Conservation (phyloP, 305 asterid genomes). For the Rubia occidens region DNA sequence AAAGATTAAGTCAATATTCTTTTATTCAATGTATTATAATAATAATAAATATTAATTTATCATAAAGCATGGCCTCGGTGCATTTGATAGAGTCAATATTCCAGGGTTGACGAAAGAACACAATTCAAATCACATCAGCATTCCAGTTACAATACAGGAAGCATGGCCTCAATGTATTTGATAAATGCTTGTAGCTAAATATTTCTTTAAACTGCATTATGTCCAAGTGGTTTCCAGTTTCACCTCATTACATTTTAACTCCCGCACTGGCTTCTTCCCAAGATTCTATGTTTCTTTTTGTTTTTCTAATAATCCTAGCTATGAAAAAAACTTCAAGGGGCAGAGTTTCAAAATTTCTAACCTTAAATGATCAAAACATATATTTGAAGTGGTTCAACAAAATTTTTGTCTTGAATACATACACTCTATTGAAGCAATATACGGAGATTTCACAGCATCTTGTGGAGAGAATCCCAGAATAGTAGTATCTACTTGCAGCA, state of each 20-base stretch:
- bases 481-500: constrained; percentile 84
- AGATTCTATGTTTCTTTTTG: not conserved
- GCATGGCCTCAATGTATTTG: not conserved
- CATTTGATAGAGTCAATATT: too few relatives aligned
- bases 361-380: too few relatives aligned
- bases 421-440: constrained; percentile 94
- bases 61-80: too few relatives aligned
- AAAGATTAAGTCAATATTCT: too few relatives aligned
- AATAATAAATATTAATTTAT: too few relatives aligned
- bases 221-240: not conserved
- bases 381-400: constrained; percentile 55
- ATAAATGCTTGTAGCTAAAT: not conserved
- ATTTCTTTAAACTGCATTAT: not conserved
- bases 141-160: too few relatives aligned
- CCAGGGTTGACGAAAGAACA: too few relatives aligned
- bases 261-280: not conserved
- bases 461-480: constrained; percentile 58
- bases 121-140: too few relatives aligned
- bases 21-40: too few relatives aligned
- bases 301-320: not conserved
- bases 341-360: too few relatives aligned
- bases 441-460: constrained; percentile 57
- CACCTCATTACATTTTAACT: too few relatives aligned
- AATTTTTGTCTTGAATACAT: constrained; percentile 67
- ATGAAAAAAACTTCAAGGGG: not conserved